phyloP scores from a whole-genome alignment of 2,329 filamentous ascomycete species.

The Sclerotinia minor region DNA sequence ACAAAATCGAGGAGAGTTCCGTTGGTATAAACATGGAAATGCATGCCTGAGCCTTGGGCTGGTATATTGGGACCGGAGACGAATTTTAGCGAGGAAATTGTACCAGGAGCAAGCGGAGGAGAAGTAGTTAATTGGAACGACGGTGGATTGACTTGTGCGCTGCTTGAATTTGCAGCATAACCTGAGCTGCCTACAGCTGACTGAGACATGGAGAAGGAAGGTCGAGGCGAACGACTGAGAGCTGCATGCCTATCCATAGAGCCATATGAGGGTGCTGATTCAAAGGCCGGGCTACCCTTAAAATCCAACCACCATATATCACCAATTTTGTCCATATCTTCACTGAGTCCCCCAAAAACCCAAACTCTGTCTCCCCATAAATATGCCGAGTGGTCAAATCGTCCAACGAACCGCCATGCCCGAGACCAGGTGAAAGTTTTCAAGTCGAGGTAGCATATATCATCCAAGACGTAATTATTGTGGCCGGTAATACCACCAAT shows the following conservation, averaged over 20 bases:
- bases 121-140: constrained; percentile 70
- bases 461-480: constrained; percentile 88
- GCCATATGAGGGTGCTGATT: constrained; percentile 63
- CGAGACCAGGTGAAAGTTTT: constrained; percentile 98
- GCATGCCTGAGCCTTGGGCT: constrained; percentile 83
- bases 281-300: constrained; percentile 83
- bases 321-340: constrained; percentile 95
- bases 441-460: constrained; percentile 93
- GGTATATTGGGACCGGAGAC: constrained; percentile 83
- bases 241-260: constrained; percentile 47
- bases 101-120: constrained; percentile 80
- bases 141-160: constrained; percentile 64
- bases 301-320: constrained; percentile 98
- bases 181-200: constrained; percentile 59
- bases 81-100: constrained; percentile 88
- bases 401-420: constrained; percentile 90
- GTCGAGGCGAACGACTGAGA: constrained; percentile 49
- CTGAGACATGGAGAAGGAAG: constrained; percentile 52
- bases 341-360: constrained; percentile 93
- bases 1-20: constrained; percentile 92
- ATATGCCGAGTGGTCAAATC: constrained; percentile 94
- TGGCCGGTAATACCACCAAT: constrained; percentile 94
- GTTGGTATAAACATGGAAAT: constrained; percentile 94
- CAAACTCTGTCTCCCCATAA: constrained; percentile 90
- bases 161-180: constrained; percentile 68